Conservation (phyloP, 108 stramenopile species). For the Hondaea fermentalgiana region DNA sequence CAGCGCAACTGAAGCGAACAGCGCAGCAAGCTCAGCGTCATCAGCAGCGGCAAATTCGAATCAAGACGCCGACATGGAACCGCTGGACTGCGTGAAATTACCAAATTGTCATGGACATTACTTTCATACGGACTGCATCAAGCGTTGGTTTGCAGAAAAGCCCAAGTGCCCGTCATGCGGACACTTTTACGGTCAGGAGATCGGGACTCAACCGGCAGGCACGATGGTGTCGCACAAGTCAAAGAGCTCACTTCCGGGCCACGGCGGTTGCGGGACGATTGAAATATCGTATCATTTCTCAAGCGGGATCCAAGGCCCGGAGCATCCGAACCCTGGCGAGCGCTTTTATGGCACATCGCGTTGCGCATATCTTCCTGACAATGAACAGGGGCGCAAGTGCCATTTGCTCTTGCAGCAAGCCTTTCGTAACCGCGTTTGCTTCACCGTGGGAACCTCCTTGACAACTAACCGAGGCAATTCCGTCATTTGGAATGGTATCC, state of each 20-base stretch:
- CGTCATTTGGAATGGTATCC: constrained; percentile 24
- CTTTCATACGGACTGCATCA: neutral
- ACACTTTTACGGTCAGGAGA: neutral
- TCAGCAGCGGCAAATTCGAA: neutral
- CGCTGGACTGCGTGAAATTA: neutral
- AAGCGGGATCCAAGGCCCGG: neutral
- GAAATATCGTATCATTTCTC: neutral
- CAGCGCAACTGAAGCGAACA: neutral
- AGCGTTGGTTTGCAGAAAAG: neutral
- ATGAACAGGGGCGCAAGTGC: neutral
- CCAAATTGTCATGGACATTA: neutral
- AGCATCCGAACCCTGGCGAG: neutral
- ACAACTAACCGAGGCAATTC: neutral
- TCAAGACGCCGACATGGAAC: neutral
- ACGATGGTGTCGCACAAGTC: neutral
- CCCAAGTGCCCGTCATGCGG: neutral
- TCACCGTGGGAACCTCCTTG: constrained; percentile 10
- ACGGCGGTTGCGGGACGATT: neutral
- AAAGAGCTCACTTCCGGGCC: neutral
- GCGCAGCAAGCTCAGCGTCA: neutral
- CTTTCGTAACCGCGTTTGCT: neutral
- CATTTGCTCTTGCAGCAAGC: neutral
- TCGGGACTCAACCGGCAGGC: neutral
- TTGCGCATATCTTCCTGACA: neutral
- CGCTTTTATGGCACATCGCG: neutral